Base-by-base conservation (phyloP, 371 early-diverging fungal genomes). In the Mortierella sp. region DNA sequence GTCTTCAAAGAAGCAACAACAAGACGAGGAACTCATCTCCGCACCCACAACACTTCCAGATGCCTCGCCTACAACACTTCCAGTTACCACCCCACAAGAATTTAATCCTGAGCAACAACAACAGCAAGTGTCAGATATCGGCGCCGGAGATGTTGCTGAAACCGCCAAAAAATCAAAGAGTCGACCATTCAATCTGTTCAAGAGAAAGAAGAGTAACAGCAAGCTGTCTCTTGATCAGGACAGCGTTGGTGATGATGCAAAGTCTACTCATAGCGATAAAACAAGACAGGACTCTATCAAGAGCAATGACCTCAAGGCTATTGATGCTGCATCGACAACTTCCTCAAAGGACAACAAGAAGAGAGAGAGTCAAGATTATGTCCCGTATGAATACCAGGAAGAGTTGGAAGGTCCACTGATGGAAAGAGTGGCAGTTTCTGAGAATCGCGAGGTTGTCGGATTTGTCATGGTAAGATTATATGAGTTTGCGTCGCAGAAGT, bases 361-460 rank as follows among this genome's bases (percentile, higher is more conserved):
- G 50, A 52, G 62, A 16, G 72, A 61, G n/a, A 72, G 72, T 21
- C 71, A 69, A 8, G 81, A 66, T 5, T 81, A 81, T 33, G 71
- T 81, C 1, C 81, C 81, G 0, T 81, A 81, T 32, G 81, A 81
- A 62, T 76, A 81, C 63, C 81, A 72, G n/a, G 81, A 81, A 28
- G 81, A 81, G 8, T 38, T 81, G 0, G 81, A 81, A 32, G 81
- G 81, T 0, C 81, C 81, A 2, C 38, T 81, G 16, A 75, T 81
- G 81, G 81, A 81, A 21, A 64, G 81, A 33, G 81, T 81, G 1
- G 63, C 64, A 28, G 76, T 81, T 1, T 69, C 72, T 4, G 72
- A 71, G 57, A 58, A 58, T 50, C 65, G 72, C 15, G 81, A 81
- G 16, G 47, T 72, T 19, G 45, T 76, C 28, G 81, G 81, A 28